Base-by-base conservation (phyloP, 2,329 filamentous ascomycete species). In the Alternaria gaisen region DNA sequence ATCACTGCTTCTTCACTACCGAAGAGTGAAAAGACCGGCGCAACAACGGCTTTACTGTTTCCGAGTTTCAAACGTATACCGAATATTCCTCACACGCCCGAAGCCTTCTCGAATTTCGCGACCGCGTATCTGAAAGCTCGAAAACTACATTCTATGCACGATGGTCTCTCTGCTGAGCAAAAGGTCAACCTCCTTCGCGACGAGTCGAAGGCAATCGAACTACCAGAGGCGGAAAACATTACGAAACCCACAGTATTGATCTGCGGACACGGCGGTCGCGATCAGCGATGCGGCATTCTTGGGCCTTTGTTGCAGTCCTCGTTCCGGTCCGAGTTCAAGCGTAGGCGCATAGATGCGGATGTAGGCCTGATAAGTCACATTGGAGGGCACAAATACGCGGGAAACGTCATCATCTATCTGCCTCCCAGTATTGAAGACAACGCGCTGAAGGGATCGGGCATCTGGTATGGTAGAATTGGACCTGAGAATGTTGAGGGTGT, bases 211-310 rank as follows among this genome's bases (percentile, higher is more conserved):
- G 80, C 83, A 26, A 54, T 72, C 0, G 65, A 77, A 0, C 81
- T 92, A 2, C 79, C 80, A 1, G 83, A 84, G 1, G 88, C 92
- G 5, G 80, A 85, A 11, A 63, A 60, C 4, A 69, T 77, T n/a
- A 69, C 65, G 0, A 65, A 51, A 1, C 70, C 68, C n/a, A 69
- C 65, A 1, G 87, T 99, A 30, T 81, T 98, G 20, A 90, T 97
- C 43, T 99, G 95, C 74, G 93, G 93, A 0, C 95, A 99, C 71
- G 91, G 90, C 14, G 88, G 89, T 3, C 85, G 95, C 11, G 95
- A 99, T 74, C 82, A 84, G 71, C 86, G 95, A 53, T 99, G 95
- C 72, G 94, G 95, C 0, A 80, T 92, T 22, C 83, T 94, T 65
- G 94, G 92, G 0, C 93, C 93, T 0, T 79, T 92, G 1, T 81